Conservation (phyloP, 495 filamentous ascomycete species). For the Tuber borchii region DNA sequence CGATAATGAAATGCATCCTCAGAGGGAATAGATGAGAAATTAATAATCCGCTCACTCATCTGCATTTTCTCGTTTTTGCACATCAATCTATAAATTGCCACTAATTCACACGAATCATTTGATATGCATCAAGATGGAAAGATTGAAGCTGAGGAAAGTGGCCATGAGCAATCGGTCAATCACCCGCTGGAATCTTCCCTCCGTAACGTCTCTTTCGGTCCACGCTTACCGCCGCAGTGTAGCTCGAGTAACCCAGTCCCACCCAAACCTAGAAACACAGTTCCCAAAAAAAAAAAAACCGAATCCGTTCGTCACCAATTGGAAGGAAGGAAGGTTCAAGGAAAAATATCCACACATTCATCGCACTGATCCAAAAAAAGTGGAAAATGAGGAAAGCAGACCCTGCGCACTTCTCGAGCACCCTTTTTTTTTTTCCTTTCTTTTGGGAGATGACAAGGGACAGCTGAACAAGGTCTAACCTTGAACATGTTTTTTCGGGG, state of each 20-base stretch:
- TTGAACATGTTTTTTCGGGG: conserved; percentile 11
- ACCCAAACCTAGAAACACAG: background rate
- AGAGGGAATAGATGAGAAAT: background rate
- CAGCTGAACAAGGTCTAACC: conserved; percentile 28
- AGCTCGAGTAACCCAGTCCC: background rate
- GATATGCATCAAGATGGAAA: background rate
- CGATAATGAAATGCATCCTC: background rate
- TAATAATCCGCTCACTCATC: background rate
- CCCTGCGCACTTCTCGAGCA: conserved; percentile 34
- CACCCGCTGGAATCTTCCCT: background rate
- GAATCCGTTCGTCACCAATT: background rate
- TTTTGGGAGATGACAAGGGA: conserved; percentile 17
- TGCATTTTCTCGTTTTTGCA: background rate
- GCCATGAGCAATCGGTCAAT: background rate
- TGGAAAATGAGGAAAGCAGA: conserved; percentile 29
- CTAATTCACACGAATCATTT: background rate
- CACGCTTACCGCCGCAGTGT: background rate
- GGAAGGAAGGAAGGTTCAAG: background rate
- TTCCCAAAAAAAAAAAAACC: background rate
- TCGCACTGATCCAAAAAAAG: conserved; percentile 40
- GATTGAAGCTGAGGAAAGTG: background rate
- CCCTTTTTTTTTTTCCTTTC: background rate
- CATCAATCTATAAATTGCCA: background rate
- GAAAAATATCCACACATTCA: conserved; percentile 3
- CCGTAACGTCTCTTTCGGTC: background rate